phyloP scores from a whole-genome alignment of 1,284 basidiomycete species.

The Rhodotorula glutinis region DNA sequence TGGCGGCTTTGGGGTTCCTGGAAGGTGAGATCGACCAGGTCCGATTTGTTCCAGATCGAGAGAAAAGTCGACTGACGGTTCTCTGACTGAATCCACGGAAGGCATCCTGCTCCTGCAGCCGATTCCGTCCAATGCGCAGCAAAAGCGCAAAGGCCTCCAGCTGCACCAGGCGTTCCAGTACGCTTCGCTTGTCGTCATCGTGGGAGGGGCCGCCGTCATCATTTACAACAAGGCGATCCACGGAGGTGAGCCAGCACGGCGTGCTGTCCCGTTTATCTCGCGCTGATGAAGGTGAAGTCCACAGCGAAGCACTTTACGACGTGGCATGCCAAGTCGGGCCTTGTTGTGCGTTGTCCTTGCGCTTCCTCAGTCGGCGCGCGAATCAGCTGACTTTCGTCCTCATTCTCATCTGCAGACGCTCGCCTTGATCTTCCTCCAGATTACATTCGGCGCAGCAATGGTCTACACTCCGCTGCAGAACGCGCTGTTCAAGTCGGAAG shows the following conservation, averaged over 20 bases:
- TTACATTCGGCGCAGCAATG: slow-evolving; percentile 34
- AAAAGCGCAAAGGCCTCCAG: slow-evolving; percentile 37
- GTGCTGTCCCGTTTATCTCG: background rate
- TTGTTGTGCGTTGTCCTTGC: slow-evolving; percentile 14
- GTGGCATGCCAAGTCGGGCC: slow-evolving; percentile 39
- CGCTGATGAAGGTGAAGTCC: background rate
- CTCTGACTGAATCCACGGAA: background rate
- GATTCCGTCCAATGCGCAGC: slow-evolving; percentile 13
- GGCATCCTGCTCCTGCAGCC: slow-evolving; percentile 41
- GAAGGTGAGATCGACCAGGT: slow-evolving; percentile 23
- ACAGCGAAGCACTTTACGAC: slow-evolving; percentile 38
- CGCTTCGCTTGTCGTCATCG: slow-evolving; percentile 21
- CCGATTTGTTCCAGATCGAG: background rate
- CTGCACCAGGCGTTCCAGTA: slow-evolving; percentile 41
- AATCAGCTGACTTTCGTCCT: background rate
- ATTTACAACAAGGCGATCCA: slow-evolving; percentile 41
- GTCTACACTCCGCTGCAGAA: slow-evolving; percentile 33
- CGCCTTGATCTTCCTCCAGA: slow-evolving; percentile 34
- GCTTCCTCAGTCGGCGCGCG: accelerated
- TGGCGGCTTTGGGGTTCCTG: slow-evolving; percentile 37
- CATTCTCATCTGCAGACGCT: slow-evolving; percentile 15
- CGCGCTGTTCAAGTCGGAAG: slow-evolving; percentile 32
- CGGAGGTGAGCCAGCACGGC: slow-evolving; percentile 16
- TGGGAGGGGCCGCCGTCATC: slow-evolving; percentile 37
- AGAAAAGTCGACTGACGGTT: background rate